Conservation (phyloP, 768 basidiomycete species). For the Leccinum uliginosum region DNA sequence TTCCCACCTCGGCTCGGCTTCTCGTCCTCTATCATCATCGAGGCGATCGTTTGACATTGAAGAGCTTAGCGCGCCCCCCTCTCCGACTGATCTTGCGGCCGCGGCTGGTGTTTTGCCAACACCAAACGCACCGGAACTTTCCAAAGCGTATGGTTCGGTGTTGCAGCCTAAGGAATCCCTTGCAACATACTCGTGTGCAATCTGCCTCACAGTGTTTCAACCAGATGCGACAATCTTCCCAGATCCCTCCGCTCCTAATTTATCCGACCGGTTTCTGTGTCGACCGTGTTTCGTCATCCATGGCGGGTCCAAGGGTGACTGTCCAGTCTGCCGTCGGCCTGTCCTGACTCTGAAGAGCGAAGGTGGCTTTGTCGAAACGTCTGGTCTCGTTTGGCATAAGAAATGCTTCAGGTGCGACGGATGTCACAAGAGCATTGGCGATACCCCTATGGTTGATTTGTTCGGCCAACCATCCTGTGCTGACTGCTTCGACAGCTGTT, state of each 20-base stretch:
- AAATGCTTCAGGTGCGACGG: slow-evolving; percentile 72
- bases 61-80: slow-evolving; percentile 22
- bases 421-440: slow-evolving; percentile 69
- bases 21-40: slow-evolving; percentile 56
- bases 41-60: slow-evolving; percentile 34
- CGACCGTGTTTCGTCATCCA: slow-evolving; percentile 64
- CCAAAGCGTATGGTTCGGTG: slow-evolving; percentile 83
- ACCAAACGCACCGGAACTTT: slow-evolving; percentile 55
- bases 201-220: slow-evolving; percentile 61
- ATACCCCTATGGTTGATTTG: slow-evolving; percentile 78
- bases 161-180: slow-evolving; percentile 75
- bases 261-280: slow-evolving; percentile 61
- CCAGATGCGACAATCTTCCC: slow-evolving; percentile 88
- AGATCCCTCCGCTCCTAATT: slow-evolving; percentile 40
- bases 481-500: slow-evolving; percentile 76
- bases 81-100: slow-evolving; percentile 44
- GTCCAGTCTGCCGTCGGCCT: slow-evolving; percentile 61
- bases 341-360: slow-evolving; percentile 74
- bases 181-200: slow-evolving; percentile 61
- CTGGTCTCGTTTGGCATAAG: slow-evolving; percentile 75
- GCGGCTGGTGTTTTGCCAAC: slow-evolving; percentile 61
- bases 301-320: slow-evolving; percentile 76
- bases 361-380: slow-evolving; percentile 71
- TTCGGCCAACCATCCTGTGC: slow-evolving; percentile 74
- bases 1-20: slow-evolving; percentile 53